Evolutionary conservation across 495 filamentous ascomycete genomes (phyloP), one percentile per base, ranked within the genome.

Genomic region (Lentithecium fluviatile): DNA sequence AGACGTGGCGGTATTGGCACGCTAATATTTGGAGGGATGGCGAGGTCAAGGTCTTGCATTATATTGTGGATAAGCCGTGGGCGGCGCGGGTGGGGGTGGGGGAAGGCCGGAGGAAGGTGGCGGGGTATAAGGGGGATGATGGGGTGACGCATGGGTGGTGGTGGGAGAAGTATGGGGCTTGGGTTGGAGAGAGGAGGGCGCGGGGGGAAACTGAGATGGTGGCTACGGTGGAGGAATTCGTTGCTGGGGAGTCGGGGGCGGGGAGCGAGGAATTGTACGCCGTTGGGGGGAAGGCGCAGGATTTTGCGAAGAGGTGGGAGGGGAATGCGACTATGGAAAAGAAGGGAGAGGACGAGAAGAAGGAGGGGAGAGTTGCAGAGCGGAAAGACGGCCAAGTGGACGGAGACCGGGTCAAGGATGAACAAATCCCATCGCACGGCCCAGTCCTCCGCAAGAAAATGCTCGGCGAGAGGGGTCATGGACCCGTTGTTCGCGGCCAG

Each of bases 31-130:
- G 82, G 82, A 69, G 71, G 23, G 80, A 83, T 58, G 75, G 74
- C 0, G 75, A 78, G 47, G 76, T 83, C 17, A 64, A 65, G 13
- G 77, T 73, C 32, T 45, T 81, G 47, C 82, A 84, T 64, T 83
- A 80, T 58, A 80, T 83, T 67, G 77, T 82, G 7, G 78, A 82
- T 45, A 83, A 84, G 69, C 82, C 82, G n/a, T 83, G 80, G 82
- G 70, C 67, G 45, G 70, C 67, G 50, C 60, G 76, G 26, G 70
- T 81, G 8, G 36, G 36, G 15, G 66, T 58, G 45, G 78, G 79
- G 65, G 75, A 75, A 4, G 20, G 32, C 37, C 37, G 17, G 7
- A 51, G 45, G 37, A 13, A 20, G 56, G 62, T 69, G 11, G 79
- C 73, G 13, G 77, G 78, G 4, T 74, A 79, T 65, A 56, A 73